Percentiles rank a stretch among this genome's conserved stretches.
Conservation (phyloP, 208 protist genomes). For the Leishmania aethiopica region DNA sequence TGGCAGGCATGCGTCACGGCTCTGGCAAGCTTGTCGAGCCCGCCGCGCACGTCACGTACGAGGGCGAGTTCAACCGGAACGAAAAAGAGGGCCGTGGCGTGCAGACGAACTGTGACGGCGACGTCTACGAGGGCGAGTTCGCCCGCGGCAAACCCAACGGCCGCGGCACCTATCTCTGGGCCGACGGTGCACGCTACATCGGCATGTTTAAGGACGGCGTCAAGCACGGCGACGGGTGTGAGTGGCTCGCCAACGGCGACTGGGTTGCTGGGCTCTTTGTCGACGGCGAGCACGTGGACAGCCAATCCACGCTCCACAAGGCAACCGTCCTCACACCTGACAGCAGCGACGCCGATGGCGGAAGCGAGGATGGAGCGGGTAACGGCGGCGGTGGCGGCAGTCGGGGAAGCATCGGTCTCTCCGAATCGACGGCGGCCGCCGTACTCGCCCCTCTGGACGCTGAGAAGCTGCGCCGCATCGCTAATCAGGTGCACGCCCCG, state of each 20-base stretch:
- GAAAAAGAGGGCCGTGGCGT: constrained; percentile 81
- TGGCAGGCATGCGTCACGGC: constrained; percentile 81
- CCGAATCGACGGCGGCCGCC: constrained; percentile 27
- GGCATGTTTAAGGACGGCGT: constrained; percentile 86
- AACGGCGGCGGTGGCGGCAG: not conserved
- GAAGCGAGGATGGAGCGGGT: not conserved
- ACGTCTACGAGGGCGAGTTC: constrained; percentile 89
- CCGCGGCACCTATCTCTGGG: constrained; percentile 77
- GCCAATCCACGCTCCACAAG: constrained; percentile 53
- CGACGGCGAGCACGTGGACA: constrained; percentile 76
- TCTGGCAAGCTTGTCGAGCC: constrained; percentile 75
- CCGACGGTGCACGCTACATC: constrained; percentile 80
- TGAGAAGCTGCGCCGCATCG: constrained; percentile 48
- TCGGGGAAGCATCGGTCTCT: constrained; percentile 1
- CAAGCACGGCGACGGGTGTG: constrained; percentile 85
- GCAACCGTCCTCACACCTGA: constrained; percentile 16
- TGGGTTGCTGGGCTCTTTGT: constrained; percentile 78
- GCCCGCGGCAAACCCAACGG: constrained; percentile 70
- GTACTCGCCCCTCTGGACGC: constrained; percentile 49
- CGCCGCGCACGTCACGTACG: constrained; percentile 49
- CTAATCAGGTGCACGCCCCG: constrained; percentile 26
- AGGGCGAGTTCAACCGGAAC: constrained; percentile 77
- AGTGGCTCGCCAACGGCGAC: constrained; percentile 79
- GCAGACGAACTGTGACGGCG: constrained; percentile 69
- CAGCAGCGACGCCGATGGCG: constrained; percentile 5